Evolutionary conservation across 202 grass and related monocot species (phyloP).

Genomic region (Setaria italica): DNA sequence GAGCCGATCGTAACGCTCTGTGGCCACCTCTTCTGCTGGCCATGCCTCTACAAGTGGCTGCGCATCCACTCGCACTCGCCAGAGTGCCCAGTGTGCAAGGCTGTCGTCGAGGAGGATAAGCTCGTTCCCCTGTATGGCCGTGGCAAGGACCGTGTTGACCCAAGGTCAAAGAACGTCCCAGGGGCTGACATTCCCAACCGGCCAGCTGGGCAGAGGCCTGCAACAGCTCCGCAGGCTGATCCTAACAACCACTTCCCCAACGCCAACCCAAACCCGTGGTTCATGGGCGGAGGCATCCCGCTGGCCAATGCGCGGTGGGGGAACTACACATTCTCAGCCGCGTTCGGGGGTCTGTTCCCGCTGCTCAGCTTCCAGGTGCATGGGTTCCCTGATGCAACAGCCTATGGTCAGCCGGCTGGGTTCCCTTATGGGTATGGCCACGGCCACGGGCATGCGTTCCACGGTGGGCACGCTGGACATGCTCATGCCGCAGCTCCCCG

Average conservation of each 20-base stretch:
- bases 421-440: constrained; percentile 57
- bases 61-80: constrained; percentile 68
- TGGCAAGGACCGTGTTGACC: constrained; percentile 73
- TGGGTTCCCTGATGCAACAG: constrained; percentile 64
- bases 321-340: constrained; percentile 65
- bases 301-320: constrained; percentile 62
- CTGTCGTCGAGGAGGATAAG: constrained; percentile 72
- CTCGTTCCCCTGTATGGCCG: constrained; percentile 72
- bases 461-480: constrained; percentile 48
- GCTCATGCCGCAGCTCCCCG: constrained; percentile 51
- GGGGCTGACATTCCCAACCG: constrained; percentile 68
- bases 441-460: constrained; percentile 56
- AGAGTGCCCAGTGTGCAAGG: constrained; percentile 86
- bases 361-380: constrained; percentile 75
- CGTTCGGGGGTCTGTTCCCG: constrained; percentile 58
- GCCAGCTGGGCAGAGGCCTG: constrained; percentile 68
- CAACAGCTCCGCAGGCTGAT: constrained; percentile 49
- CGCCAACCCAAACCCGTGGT: constrained; percentile 56
- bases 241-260: constrained; percentile 62
- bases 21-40: constrained; percentile 83
- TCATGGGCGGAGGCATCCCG: constrained; percentile 59
- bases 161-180: constrained; percentile 60
- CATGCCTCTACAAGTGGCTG: constrained; percentile 85
- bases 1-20: constrained; percentile 80
- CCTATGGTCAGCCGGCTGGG: constrained; percentile 55